Conservation (phyloP, 129 eudicot genomes). For the Saposhnikovia divaricata region DNA sequence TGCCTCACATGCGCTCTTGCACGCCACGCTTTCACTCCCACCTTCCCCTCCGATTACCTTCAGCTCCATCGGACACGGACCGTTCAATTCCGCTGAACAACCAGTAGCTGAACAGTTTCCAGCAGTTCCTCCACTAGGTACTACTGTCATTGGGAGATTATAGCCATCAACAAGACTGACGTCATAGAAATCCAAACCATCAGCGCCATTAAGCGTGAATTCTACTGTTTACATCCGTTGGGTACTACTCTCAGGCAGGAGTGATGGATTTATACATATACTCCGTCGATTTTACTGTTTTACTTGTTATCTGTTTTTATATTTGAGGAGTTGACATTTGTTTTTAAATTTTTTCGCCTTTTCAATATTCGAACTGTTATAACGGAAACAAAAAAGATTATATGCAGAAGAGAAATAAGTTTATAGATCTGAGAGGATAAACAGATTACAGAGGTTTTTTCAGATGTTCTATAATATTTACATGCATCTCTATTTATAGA, state of each 20-base stretch:
- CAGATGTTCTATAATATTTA: too few relatives aligned
- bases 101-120: slow-evolving; percentile 60
- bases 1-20: slow-evolving; percentile 78
- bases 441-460: too few relatives aligned
- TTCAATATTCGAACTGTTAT: neutral
- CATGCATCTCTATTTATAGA: too few relatives aligned
- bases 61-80: slow-evolving; percentile 52
- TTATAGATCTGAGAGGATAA: too few relatives aligned
- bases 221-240: slow-evolving; percentile 22
- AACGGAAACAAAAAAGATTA: too few relatives aligned
- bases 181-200: slow-evolving; percentile 43
- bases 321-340: too few relatives aligned
- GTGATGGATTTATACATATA: neutral
- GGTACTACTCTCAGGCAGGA: neutral
- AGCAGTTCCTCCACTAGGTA: slow-evolving; percentile 45
- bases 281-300: neutral
- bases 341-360: neutral
- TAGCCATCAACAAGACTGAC: slow-evolving; percentile 57
- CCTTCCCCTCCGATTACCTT: slow-evolving; percentile 13
- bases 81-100: slow-evolving; percentile 50
- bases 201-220: slow-evolving; percentile 42
- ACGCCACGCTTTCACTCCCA: slow-evolving; percentile 40
- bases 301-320: neutral
- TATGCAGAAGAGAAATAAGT: too few relatives aligned
- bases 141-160: slow-evolving; percentile 47